Base-by-base conservation (phyloP, 495 filamentous ascomycete genomes). In the Neurospora cerealis region DNA sequence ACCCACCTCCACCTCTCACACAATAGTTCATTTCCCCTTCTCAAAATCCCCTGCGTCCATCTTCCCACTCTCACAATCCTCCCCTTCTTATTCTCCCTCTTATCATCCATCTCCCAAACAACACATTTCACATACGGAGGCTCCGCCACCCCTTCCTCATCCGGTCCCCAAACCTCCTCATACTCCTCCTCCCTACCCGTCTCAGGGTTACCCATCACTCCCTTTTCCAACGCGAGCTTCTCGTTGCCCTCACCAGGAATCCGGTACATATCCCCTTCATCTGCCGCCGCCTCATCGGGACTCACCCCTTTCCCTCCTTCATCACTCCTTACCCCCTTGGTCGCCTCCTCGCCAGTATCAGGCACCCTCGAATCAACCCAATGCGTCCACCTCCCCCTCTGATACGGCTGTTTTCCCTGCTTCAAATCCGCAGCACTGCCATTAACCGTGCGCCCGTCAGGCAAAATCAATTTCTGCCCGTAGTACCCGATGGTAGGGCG, bases 161-260 rank as follows among this genome's bases (percentile, higher is more conserved):
- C 9, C 88, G 86, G 37, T 81, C 79, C 66, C 88, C 88, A 90
- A 2, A 86, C 36, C 76, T 89, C 88, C 73, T 89, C 87, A 72
- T 89, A 89, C 0, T 83, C 82, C 10, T 81, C 80, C 72, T 81
- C 77, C n/a, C n/a, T n/a, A n/a, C n/a, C n/a, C n/a, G n/a, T 84
- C 3, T 74, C 83, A 0, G 85, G 84, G 70, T 89, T 86, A 11
- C 84, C 74, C 82, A 87, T 87, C 3, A 69, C 74, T 5, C 88
- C 88, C 70, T 73, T 83, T 71, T 90, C 88, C 37, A 90, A 73
- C 0, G 81, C 81, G 10, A 73, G 32, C 9, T 80, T 81, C 5
- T 79, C 73, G 4, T 83, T 84, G 39, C 84, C 79, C 2, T 44
- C 42, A 1, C 42, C 42, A 44, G 75, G 73, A 39, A 81, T 77